phyloP scores from a whole-genome alignment of 768 basidiomycete species.

The Termitomyces sp. region DNA sequence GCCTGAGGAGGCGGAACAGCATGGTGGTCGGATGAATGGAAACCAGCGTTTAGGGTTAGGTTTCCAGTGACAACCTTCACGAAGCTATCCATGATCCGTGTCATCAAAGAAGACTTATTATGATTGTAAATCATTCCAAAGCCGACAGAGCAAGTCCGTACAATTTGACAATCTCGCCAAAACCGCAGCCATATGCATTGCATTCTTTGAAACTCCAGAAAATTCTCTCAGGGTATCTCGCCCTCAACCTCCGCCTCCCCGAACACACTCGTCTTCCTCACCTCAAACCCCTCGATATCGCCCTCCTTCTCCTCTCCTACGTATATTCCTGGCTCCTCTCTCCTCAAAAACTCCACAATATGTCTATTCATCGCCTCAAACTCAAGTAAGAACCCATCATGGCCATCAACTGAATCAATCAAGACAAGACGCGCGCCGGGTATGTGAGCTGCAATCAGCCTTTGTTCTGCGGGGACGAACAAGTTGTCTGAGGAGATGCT shows the following conservation, averaged over 20 bases:
- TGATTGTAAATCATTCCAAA: too few species aligned
- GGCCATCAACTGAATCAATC: conserved; percentile 83
- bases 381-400: conserved; percentile 96
- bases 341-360: conserved; percentile 64
- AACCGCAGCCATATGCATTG: neutral
- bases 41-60: conserved; percentile 19
- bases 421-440: conserved; percentile 76
- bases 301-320: conserved; percentile 17
- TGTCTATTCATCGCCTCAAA: conserved; percentile 89
- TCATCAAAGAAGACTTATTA: neutral
- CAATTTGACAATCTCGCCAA: neutral
- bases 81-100: neutral
- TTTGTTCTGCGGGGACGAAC: conserved; percentile 88
- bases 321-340: conserved; percentile 72
- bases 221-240: conserved; percentile 41
- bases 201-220: neutral
- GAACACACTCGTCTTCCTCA: conserved; percentile 92
- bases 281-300: conserved; percentile 47
- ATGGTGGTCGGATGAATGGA: conserved; percentile 17
- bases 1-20: conserved; percentile 28
- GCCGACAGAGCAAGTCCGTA: neutral
- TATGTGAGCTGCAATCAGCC: conserved; percentile 73
- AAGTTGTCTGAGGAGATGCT: conserved; percentile 91
- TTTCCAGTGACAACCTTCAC: neutral
- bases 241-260: conserved; percentile 36